Conservation (phyloP, 495 filamentous ascomycete species). For the Podospora appendiculata region DNA sequence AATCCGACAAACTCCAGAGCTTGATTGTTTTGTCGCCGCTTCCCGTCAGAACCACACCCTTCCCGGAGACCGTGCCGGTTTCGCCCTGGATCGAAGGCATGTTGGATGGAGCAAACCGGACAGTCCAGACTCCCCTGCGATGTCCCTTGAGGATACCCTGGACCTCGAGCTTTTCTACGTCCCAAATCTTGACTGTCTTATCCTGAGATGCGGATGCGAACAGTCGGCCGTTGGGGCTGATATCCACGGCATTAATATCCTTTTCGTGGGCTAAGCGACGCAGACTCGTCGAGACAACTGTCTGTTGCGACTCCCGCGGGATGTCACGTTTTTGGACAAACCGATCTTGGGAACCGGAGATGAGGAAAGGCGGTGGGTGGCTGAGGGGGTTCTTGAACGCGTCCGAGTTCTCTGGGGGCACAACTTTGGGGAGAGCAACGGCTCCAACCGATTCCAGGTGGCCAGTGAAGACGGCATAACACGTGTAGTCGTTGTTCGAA, state of each 20-base stretch:
- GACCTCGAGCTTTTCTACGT: constrained; percentile 75
- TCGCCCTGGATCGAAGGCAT: constrained; percentile 65
- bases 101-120: constrained; percentile 73
- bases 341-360: constrained; percentile 90
- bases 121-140: constrained; percentile 89
- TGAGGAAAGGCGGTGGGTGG: constrained; percentile 71
- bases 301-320: constrained; percentile 33
- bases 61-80: constrained; percentile 55
- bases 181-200: constrained; percentile 94
- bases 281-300: constrained; percentile 46
- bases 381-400: constrained; percentile 60
- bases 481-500: constrained; percentile 61
- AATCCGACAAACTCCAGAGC: constrained; percentile 89
- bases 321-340: constrained; percentile 90
- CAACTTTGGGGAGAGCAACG: constrained; percentile 65
- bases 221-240: constrained; percentile 57
- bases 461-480: constrained; percentile 74
- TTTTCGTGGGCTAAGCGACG: constrained; percentile 96
- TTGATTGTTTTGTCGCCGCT: constrained; percentile 94
- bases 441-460: constrained; percentile 96
- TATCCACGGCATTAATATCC: constrained; percentile 92
- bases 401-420: constrained; percentile 55
- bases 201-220: constrained; percentile 97
- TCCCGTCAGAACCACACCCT: constrained; percentile 76
- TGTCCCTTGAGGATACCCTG: constrained; percentile 88